Evolutionary conservation across 768 basidiomycete genomes (phyloP), one percentile per base, ranked within the genome.

Genomic region (Termitomyces sp.): DNA sequence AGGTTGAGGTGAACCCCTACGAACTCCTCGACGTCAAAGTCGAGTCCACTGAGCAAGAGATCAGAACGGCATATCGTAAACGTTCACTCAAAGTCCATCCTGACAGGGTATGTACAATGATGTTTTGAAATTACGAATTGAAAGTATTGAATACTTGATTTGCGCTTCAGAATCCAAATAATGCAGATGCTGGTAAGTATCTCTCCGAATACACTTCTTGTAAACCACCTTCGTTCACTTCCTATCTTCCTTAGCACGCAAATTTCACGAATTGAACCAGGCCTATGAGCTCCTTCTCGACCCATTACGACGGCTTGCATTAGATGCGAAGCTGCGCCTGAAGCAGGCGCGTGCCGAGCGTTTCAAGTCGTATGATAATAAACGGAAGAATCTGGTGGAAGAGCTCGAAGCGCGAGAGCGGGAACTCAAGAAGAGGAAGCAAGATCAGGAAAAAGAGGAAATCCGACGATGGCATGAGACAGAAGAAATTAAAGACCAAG

Each of bases 1-100:
- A 82, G n/a, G 79, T 84, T 34, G 87, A 89, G 56, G 69, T 75
- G 27, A 85, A 87, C 64, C 83, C 92, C 0, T 94, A 93, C 67
- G 87, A 91, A 53, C 74, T 92, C 0, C 74, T 93, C 1, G 80
- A 76, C 3, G 62, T 92, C 31, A 74, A 75, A 6, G 64, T 76
- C 41, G 88, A 90, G 61, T 79, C 86, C 18, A 87, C 87, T 31
- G 90, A 92, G 58, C 80, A 83, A 51, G 90, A 92, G 61, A 89
- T 94, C 53, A 79, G 82, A 57, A 89, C 85, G 3, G 90, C 91
- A 0, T 94, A 92, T 63, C 80, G 91, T 41, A 79, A 89, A 58
- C 77, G 83, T 29, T 92, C 92, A 1, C 78, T 91, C 64, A 92
- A 91, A 74, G 89, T 92, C 36, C 92, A 94, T 72, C 92, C 92